phyloP scores from a whole-genome alignment of 2,329 filamentous ascomycete species.

The Fusarium ambrosium region DNA sequence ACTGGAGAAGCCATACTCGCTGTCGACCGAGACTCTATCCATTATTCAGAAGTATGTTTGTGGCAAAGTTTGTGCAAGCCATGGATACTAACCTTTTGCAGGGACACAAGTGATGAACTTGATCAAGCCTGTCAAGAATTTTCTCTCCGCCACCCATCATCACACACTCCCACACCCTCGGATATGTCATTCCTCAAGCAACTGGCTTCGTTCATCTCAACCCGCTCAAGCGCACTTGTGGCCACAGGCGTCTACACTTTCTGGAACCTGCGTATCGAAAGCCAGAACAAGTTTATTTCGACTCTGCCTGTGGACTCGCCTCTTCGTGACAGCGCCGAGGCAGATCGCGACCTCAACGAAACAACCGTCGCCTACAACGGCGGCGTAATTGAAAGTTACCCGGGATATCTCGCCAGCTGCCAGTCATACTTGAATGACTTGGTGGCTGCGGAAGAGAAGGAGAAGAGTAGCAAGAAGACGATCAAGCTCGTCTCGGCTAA shows the following conservation, averaged over 20 bases:
- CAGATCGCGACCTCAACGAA: conserved; percentile 60
- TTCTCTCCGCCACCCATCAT: conserved; percentile 62
- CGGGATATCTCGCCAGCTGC: conserved; percentile 72
- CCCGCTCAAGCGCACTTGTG: conserved; percentile 70
- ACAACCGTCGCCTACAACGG: conserved; percentile 83
- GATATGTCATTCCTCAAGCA: conserved; percentile 67
- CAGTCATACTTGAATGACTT: conserved; percentile 75
- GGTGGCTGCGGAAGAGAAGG: conserved; percentile 51
- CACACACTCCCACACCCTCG: conserved; percentile 54
- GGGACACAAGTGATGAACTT: conserved; percentile 60
- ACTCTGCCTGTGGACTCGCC: conserved; percentile 50
- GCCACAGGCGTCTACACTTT: conserved; percentile 71
- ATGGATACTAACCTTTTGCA: conserved; percentile 48
- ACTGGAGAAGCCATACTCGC: conserved; percentile 65
- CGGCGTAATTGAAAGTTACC: conserved; percentile 84
- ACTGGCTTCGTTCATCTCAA: conserved; percentile 68
- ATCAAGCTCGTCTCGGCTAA: conserved; percentile 77
- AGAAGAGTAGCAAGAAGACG: conserved; percentile 54
- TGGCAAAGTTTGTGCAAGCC: too few species aligned
- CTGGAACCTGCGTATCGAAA: conserved; percentile 68
- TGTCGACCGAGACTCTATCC: conserved; percentile 73
- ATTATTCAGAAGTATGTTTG: conserved; percentile 67
- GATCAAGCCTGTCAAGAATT: conserved; percentile 63
- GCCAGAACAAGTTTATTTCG: conserved; percentile 55
- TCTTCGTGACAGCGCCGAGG: conserved; percentile 62